Percentiles rank a stretch among this genome's conserved stretches.
Conservation (phyloP, 1,284 basidiomycete genomes). For the Cyathus pygmaeus region DNA sequence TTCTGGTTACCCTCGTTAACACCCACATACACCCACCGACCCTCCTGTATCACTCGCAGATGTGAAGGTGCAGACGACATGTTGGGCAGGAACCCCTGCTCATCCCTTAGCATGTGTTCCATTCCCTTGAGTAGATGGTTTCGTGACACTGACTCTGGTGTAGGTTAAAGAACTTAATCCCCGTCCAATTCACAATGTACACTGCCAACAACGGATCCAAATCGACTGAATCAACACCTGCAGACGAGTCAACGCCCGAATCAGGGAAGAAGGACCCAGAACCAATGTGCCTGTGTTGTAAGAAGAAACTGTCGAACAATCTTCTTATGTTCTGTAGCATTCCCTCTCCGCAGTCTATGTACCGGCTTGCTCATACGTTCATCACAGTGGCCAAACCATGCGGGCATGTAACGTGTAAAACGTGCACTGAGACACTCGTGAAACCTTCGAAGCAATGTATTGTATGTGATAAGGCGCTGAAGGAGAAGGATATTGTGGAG, state of each 20-base stretch:
- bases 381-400: conserved; percentile 79
- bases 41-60: conserved; percentile 75
- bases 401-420: conserved; percentile 88
- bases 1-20: conserved; percentile 94
- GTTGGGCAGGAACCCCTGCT: conserved; percentile 77
- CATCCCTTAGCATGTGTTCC: conserved; percentile 78
- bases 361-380: neutral
- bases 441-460: conserved; percentile 81
- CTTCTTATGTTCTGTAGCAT: conserved; percentile 75
- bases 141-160: neutral
- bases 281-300: conserved; percentile 90
- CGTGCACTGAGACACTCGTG: conserved; percentile 85
- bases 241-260: conserved; percentile 40
- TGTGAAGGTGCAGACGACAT: conserved; percentile 87
- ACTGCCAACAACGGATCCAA: conserved; percentile 40
- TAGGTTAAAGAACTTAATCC: conserved; percentile 80
- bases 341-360: conserved; percentile 3
- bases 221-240: conserved; percentile 55
- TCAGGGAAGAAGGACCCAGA: conserved; percentile 60
- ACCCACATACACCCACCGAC: conserved; percentile 75
- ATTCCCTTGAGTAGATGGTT: neutral
- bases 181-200: conserved; percentile 79
- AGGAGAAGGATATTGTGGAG: conserved; percentile 77
- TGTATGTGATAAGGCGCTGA: conserved; percentile 76
- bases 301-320: conserved; percentile 85